A percentile compares a stretch with the other conserved stretches of the same genome.
These are phyloP conservation scores for Microdochium nivale DNA, from an alignment of 2,329 filamentous ascomycete genomes.

Conservation along the genomic window DNA sequence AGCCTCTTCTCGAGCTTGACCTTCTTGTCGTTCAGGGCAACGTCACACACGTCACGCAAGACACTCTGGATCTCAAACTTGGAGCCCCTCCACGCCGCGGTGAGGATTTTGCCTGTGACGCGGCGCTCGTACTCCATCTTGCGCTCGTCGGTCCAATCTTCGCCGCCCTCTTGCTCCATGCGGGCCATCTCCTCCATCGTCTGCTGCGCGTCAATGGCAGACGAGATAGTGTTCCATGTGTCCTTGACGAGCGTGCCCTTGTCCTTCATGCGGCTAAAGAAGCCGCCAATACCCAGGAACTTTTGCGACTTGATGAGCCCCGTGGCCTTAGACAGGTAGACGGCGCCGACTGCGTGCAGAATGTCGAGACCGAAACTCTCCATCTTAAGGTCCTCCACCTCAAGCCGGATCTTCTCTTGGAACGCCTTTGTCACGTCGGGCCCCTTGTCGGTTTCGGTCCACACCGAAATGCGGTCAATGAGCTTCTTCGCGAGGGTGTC, in stretches of 20 bases:
- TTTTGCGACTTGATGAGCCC: constrained; percentile 91
- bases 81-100: constrained; percentile 90
- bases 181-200: constrained; percentile 99
- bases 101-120: constrained; percentile 96
- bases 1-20: constrained; percentile 77
- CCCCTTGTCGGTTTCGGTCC: constrained; percentile 95
- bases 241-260: constrained; percentile 97
- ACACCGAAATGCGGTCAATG: constrained; percentile 80
- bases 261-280: constrained; percentile 89
- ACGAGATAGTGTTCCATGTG: constrained; percentile 95
- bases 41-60: constrained; percentile 86
- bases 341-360: constrained; percentile 85
- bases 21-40: constrained; percentile 70
- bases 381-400: constrained; percentile 98
- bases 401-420: constrained; percentile 86
- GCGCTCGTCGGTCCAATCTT: constrained; percentile 98
- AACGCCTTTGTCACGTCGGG: constrained; percentile 79
- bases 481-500: constrained; percentile 78
- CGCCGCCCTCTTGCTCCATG: constrained; percentile 86
- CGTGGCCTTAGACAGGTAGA: constrained; percentile 81
- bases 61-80: constrained; percentile 98
- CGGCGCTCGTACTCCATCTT: constrained; percentile 90
- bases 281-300: constrained; percentile 90
- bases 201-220: constrained; percentile 92
- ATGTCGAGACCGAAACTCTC: constrained; percentile 97